A percentile compares a stretch with the other conserved stretches of the same genome.
Evolutionary conservation across 805 yeast genomes (phyloP).

Genomic region (Metschnikowia kofuensis): DNA sequence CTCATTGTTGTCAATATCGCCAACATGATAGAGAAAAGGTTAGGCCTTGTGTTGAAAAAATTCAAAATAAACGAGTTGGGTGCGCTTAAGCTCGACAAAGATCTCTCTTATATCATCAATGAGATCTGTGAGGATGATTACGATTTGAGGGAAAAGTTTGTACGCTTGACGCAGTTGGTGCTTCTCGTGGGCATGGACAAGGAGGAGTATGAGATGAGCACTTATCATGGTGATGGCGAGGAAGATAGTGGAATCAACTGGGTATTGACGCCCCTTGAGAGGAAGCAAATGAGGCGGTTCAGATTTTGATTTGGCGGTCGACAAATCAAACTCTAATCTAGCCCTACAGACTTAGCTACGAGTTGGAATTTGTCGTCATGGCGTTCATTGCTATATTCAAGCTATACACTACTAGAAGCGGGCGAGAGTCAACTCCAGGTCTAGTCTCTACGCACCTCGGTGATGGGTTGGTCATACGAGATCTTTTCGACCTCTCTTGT

Average conservation of each 20-base stretch:
- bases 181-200: conserved; percentile 81
- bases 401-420: no score
- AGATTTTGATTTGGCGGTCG: conserved; percentile 38
- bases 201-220: conserved; percentile 42
- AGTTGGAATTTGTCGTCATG: no score
- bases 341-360: not conserved
- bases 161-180: conserved; percentile 79
- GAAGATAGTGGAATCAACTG: conserved; percentile 47
- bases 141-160: conserved; percentile 71
- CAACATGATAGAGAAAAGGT: conserved; percentile 37
- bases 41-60: conserved; percentile 62
- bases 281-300: conserved; percentile 57
- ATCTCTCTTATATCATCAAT: conserved; percentile 68
- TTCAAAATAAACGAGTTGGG: conserved; percentile 73
- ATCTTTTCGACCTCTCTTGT: conserved; percentile 20
- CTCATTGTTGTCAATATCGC: conserved; percentile 45
- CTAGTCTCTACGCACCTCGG: conserved; percentile 13
- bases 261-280: conserved; percentile 76
- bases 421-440: no score
- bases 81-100: conserved; percentile 78
- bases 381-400: no score
- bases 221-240: conserved; percentile 24
- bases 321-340: no score
- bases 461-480: conserved; percentile 20
- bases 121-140: conserved; percentile 73